A percentile compares a stretch with the other conserved stretches of the same genome.
These are phyloP conservation scores for Daedaleopsis nitida DNA, from an alignment of 768 basidiomycete genomes.

Conservation along the genomic window DNA sequence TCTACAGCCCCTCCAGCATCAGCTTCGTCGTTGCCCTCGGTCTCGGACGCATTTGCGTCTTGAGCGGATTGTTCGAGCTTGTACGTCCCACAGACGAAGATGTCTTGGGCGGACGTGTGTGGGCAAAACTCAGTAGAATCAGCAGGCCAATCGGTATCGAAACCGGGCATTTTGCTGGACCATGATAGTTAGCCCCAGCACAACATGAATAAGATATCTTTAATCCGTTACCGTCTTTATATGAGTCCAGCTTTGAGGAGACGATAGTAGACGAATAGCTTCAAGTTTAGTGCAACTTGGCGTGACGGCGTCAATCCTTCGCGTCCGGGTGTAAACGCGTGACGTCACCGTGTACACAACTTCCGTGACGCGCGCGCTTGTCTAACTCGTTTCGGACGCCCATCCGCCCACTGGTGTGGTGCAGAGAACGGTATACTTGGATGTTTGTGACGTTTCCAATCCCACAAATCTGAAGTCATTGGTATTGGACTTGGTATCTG, in stretches of 20 bases:
- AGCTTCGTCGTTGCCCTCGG: conserved; percentile 6
- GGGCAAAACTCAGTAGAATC: conserved; percentile 94
- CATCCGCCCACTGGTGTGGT: too few relatives aligned
- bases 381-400: neutral
- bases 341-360: conserved; percentile 1
- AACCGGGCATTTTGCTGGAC: conserved; percentile 11
- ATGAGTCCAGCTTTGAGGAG: too few relatives aligned
- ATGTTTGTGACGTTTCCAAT: neutral
- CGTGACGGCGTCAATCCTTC: too few relatives aligned
- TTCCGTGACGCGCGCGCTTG: neutral
- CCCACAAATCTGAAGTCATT: too few relatives aligned
- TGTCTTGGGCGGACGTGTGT: conserved; percentile 50
- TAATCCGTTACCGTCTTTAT: too few relatives aligned
- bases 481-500: neutral
- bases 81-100: conserved; percentile 93
- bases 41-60: neutral
- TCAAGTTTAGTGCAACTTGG: too few relatives aligned
- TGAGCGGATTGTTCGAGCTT: conserved; percentile 53
- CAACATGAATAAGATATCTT: neutral
- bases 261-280: too few relatives aligned
- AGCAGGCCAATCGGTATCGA: conserved; percentile 82
- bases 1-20: neutral
- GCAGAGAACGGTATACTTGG: too few relatives aligned
- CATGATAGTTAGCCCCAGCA: neutral
- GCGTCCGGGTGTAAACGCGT: neutral